These are phyloP conservation scores for Sporothrix brunneoviolacea DNA, from an alignment of 2,329 filamentous ascomycete species.

Conservation along the genomic window DNA sequence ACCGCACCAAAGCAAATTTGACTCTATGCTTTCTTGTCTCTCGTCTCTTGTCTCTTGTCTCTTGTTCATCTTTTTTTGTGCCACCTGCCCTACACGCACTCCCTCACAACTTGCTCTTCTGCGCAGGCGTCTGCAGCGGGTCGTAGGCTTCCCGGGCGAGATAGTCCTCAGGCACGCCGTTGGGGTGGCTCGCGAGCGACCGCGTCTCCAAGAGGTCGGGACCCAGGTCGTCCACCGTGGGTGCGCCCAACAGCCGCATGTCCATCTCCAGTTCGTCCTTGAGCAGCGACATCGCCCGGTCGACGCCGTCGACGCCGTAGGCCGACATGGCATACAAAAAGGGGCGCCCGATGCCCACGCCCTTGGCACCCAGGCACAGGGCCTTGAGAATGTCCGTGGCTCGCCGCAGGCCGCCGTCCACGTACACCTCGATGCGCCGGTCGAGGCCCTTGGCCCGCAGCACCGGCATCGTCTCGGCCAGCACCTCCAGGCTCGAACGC, in stretches of 20 bases:
- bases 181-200: conserved; percentile 53
- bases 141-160: conserved; percentile 47
- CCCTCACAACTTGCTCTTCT: conserved; percentile 45
- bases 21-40: no score
- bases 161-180: conserved; percentile 42
- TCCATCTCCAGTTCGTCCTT: conserved; percentile 99
- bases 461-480: conserved; percentile 89
- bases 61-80: no score
- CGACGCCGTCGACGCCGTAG: conserved; percentile 81
- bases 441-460: conserved; percentile 67
- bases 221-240: conserved; percentile 67
- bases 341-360: conserved; percentile 87
- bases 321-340: conserved; percentile 96
- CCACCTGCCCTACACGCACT: neutral
- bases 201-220: conserved; percentile 73
- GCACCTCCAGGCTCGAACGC: conserved; percentile 78
- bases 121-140: conserved; percentile 43
- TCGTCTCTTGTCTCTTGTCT: no score
- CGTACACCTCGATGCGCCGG: conserved; percentile 74
- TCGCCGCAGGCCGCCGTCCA: conserved; percentile 85
- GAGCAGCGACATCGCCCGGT: conserved; percentile 84
- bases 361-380: conserved; percentile 82
- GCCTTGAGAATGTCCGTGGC: conserved; percentile 95
- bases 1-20: no score
- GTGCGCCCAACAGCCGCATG: conserved; percentile 86